phyloP scores from a whole-genome alignment of 805 yeast species.

The Saturnispora hagleri region DNA sequence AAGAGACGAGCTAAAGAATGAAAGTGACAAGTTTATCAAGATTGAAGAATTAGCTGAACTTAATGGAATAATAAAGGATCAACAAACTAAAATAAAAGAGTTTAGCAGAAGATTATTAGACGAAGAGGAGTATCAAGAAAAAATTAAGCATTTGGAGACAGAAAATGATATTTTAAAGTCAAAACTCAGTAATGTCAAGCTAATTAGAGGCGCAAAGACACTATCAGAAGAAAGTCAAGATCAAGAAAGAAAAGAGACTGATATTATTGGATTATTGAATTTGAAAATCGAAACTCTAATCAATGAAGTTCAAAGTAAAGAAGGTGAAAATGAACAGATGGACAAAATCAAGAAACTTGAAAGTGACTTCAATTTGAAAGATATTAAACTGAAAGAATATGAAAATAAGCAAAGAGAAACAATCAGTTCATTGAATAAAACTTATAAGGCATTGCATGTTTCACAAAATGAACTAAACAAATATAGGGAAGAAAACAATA shows the following conservation, averaged over 20 bases:
- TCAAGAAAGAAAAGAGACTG: constrained; percentile 17
- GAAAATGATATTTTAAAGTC: constrained; percentile 35
- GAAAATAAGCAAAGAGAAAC: constrained; percentile 69
- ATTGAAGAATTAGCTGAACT: constrained; percentile 24
- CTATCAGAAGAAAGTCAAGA: background rate
- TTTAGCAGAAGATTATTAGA: constrained; percentile 34
- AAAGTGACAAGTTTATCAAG: background rate
- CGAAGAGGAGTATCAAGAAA: constrained; percentile 36
- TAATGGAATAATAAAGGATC: constrained; percentile 46
- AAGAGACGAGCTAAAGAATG: constrained; percentile 13
- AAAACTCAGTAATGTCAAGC: constrained; percentile 25
- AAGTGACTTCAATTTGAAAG: constrained; percentile 21
- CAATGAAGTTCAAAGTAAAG: background rate
- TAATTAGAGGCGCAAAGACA: background rate
- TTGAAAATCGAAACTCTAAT: background rate
- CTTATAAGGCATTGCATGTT: constrained; percentile 62
- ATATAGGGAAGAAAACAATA: constrained; percentile 46
- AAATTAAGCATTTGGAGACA: constrained; percentile 38
- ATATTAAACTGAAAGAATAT: constrained; percentile 23
- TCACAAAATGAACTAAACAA: constrained; percentile 64
- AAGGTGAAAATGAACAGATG: background rate
- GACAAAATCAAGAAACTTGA: constrained; percentile 23
- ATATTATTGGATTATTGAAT: background rate
- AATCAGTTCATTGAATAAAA: constrained; percentile 59
- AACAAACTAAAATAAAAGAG: constrained; percentile 36